Conservation (phyloP, 2,329 filamentous ascomycete species). For the Arthrinium puccinioides region DNA sequence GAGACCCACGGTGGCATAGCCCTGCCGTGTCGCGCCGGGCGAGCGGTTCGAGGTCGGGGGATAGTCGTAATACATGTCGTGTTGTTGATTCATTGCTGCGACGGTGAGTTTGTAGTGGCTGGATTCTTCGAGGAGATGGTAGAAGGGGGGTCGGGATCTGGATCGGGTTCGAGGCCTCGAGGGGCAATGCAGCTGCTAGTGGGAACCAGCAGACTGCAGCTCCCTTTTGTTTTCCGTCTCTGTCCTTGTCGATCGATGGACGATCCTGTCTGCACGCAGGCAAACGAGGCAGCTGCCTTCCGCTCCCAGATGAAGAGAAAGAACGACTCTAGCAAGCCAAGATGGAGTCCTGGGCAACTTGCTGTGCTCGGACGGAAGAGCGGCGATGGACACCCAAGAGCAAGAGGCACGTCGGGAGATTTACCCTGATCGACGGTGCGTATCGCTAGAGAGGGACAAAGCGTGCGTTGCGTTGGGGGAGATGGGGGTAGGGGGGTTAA, state of each 20-base stretch:
- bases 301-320: neutral
- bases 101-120: constrained; percentile 1
- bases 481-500: constrained; percentile 1
- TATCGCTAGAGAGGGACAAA: constrained; percentile 2
- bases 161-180: neutral
- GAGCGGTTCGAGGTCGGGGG: constrained; percentile 55
- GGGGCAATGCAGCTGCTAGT: constrained; percentile 3
- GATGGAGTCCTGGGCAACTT: neutral
- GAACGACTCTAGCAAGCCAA: too few relatives aligned
- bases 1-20: constrained; percentile 50
- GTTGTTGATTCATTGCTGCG: constrained; percentile 39
- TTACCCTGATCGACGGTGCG: constrained; percentile 1
- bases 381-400: neutral
- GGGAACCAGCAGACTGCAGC: constrained; percentile 1
- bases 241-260: too few relatives aligned
- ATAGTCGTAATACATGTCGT: constrained; percentile 71
- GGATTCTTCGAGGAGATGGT: too few relatives aligned
- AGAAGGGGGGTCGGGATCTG: too few relatives aligned
- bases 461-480: constrained; percentile 1
- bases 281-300: constrained; percentile 1
- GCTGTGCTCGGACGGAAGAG: neutral
- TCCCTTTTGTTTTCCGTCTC: constrained; percentile 1
- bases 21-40: constrained; percentile 62
- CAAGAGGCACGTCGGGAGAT: neutral
- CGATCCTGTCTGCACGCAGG: too few relatives aligned